phyloP scores from a whole-genome alignment of 306 rosid species.

The Nissolia schottii region DNA sequence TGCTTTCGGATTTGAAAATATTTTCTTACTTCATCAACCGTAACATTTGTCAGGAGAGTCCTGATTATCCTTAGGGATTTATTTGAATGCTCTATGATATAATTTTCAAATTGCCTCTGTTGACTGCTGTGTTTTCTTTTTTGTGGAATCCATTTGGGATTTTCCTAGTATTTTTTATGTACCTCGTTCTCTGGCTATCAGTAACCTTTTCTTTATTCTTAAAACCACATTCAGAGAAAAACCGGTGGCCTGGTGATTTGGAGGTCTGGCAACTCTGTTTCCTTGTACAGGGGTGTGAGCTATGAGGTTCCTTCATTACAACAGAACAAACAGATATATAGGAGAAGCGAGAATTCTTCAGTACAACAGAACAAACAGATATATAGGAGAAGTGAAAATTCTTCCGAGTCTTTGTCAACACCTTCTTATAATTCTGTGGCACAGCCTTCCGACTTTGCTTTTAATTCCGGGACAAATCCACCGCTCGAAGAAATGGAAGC shows the following conservation, averaged over 20 bases:
- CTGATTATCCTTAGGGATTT: background rate
- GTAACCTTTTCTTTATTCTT: constrained; percentile 18
- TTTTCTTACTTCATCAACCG: background rate
- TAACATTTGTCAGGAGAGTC: background rate
- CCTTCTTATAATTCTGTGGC: constrained; percentile 24
- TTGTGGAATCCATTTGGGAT: background rate
- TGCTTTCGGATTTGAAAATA: background rate
- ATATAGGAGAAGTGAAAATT: constrained; percentile 29
- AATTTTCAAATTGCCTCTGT: background rate
- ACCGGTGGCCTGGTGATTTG: constrained; percentile 97
- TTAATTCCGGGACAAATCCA: constrained; percentile 25
- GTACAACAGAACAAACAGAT: constrained; percentile 41
- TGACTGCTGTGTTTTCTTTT: background rate
- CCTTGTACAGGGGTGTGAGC: constrained; percentile 94
- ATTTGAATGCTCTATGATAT: background rate
- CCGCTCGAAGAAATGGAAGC: constrained; percentile 30
- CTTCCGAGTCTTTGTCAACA: constrained; percentile 33
- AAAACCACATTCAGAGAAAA: constrained; percentile 61
- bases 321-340: constrained; percentile 46
- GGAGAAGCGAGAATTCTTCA: constrained; percentile 37
- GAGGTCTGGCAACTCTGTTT: constrained; percentile 95
- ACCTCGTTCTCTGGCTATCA: background rate
- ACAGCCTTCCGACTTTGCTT: constrained; percentile 37
- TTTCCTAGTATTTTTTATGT: background rate
- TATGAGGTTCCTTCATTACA: constrained; percentile 66